Conservation (phyloP, 2,329 filamentous ascomycete genomes). For the Beauveria sp. region DNA sequence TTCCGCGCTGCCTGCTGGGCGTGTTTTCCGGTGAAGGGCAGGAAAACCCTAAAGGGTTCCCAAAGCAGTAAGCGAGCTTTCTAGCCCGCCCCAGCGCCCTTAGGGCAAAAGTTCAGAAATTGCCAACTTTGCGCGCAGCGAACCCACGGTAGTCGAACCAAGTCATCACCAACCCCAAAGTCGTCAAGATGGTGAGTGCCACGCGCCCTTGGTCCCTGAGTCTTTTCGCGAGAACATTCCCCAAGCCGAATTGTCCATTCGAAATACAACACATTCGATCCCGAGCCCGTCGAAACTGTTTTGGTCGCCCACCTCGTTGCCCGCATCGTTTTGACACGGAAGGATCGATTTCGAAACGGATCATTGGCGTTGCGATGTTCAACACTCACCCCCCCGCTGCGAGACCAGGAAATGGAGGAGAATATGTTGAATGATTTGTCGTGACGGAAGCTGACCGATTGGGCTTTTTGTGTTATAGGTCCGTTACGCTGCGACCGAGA, state of each 20-base stretch:
- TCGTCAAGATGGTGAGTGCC: slow-evolving; percentile 49
- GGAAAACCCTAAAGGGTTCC: slow-evolving; percentile 32
- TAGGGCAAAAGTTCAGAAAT: slow-evolving; percentile 41
- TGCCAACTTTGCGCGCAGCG: slow-evolving; percentile 36
- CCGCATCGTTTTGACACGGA: not conserved
- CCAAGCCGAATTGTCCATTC: slow-evolving; percentile 10
- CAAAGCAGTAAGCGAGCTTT: slow-evolving; percentile 38
- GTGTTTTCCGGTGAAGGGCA: slow-evolving; percentile 25
- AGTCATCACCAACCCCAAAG: slow-evolving; percentile 41
- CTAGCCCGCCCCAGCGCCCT: slow-evolving; percentile 28
- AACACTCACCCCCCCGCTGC: not conserved
- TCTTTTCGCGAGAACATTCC: not conserved
- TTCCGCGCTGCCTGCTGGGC: not conserved
- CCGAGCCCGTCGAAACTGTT: not conserved
- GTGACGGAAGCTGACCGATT: slow-evolving; percentile 16
- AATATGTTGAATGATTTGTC: not conserved
- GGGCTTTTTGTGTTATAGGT: slow-evolving; percentile 47
- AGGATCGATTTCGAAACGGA: slow-evolving; percentile 5
- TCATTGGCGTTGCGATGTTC: not conserved
- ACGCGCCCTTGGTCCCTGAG: slow-evolving; percentile 16
- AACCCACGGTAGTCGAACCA: slow-evolving; percentile 44
- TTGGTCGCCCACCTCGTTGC: not conserved
- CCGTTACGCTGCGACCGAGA: slow-evolving; percentile 91
- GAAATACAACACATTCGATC: slow-evolving; percentile 14
- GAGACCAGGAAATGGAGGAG: not conserved